phyloP scores from a whole-genome alignment of 352 stramenopile genomes.

The Pythium coloratum region DNA sequence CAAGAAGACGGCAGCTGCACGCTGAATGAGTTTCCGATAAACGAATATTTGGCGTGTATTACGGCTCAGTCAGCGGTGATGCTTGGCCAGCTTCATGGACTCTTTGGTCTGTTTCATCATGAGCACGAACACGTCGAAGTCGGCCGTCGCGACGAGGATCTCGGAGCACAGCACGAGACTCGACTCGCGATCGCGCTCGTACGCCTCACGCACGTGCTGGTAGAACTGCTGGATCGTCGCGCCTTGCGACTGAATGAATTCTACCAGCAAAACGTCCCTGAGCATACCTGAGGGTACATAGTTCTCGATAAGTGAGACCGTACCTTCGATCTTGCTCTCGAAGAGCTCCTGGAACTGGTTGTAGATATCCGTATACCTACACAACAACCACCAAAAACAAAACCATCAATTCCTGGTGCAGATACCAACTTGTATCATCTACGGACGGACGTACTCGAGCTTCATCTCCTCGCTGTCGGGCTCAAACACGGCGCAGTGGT shows the following conservation, averaged over 20 bases:
- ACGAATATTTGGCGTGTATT: neutral
- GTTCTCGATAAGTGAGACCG: neutral
- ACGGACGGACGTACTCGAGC: conserved; percentile 44
- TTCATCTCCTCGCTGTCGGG: conserved; percentile 80
- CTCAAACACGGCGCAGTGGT: conserved; percentile 63
- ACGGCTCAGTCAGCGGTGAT: conserved; percentile 6
- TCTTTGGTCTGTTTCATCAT: conserved; percentile 87
- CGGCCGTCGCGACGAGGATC: conserved; percentile 74
- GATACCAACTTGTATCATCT: too few species aligned
- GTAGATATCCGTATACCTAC: conserved; percentile 80
- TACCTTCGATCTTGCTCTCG: conserved; percentile 77
- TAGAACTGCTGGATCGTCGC: conserved; percentile 71
- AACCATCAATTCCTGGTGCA: neutral
- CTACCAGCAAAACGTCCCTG: conserved; percentile 20
- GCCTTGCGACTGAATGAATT: conserved; percentile 59
- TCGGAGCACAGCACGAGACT: conserved; percentile 69
- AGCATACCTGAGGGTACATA: neutral
- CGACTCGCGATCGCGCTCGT: conserved; percentile 58
- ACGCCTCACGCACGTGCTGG: conserved; percentile 50
- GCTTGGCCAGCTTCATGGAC: conserved; percentile 54
- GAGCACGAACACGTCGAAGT: conserved; percentile 81
- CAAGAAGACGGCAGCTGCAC: conserved; percentile 59
- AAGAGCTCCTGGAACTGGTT: conserved; percentile 75
- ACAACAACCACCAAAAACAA: neutral
- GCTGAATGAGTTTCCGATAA: conserved; percentile 18